A percentile compares a stretch with the other conserved stretches of the same genome.
Conservation (phyloP, 805 yeast species). For the Cyberlindnera maclurae region DNA sequence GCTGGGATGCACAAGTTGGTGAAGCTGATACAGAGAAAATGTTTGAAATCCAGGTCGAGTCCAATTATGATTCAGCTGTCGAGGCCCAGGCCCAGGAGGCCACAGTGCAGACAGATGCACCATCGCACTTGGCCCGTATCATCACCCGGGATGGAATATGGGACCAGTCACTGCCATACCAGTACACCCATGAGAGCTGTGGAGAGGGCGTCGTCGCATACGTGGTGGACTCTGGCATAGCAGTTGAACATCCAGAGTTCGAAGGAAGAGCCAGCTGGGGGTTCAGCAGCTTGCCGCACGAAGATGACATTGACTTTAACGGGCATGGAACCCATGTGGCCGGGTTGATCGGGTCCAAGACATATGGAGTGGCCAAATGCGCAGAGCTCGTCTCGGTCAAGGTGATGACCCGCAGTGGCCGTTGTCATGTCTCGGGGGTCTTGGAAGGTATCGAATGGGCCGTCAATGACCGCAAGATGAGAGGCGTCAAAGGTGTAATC, state of each 20-base stretch:
- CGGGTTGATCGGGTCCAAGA: slow-evolving; percentile 72
- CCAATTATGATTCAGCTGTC: neutral
- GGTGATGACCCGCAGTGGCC: slow-evolving; percentile 58
- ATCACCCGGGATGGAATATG: slow-evolving; percentile 34
- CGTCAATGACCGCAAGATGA: slow-evolving; percentile 42
- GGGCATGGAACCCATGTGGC: slow-evolving; percentile 97
- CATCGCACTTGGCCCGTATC: slow-evolving; percentile 57
- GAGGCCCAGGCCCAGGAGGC: neutral
- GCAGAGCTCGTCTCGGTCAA: slow-evolving; percentile 63
- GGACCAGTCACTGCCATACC: neutral
- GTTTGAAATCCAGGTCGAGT: slow-evolving; percentile 1
- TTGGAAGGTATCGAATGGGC: slow-evolving; percentile 61
- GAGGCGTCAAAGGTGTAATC: slow-evolving; percentile 47
- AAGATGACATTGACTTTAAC: slow-evolving; percentile 50
- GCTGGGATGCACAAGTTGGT: neutral
- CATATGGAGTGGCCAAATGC: slow-evolving; percentile 77
- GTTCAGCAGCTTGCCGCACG: slow-evolving; percentile 47
- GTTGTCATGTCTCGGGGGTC: slow-evolving; percentile 57
- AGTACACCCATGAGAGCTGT: slow-evolving; percentile 39
- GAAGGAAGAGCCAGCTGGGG: slow-evolving; percentile 57
- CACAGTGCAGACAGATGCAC: slow-evolving; percentile 35
- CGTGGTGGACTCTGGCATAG: slow-evolving; percentile 77
- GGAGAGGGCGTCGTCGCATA: slow-evolving; percentile 68
- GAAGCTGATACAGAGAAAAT: neutral
- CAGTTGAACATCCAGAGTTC: slow-evolving; percentile 48